These are phyloP conservation scores for Fusarium citri DNA, from an alignment of 2,329 filamentous ascomycete species.

Conservation along the genomic window DNA sequence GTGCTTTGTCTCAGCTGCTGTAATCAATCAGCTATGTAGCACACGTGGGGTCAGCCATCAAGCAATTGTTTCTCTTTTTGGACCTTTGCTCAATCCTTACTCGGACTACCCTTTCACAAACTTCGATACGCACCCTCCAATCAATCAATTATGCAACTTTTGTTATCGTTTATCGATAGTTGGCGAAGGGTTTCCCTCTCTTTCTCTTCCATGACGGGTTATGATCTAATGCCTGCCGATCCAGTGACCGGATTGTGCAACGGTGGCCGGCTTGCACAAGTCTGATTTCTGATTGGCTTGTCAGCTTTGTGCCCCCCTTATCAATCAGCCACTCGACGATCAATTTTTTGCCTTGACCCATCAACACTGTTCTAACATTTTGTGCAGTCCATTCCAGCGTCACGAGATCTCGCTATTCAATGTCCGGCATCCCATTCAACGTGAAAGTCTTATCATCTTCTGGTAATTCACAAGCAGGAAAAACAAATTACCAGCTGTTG, in stretches of 20 bases:
- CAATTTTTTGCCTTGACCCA: constrained; percentile 27
- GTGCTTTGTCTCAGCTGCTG: constrained; percentile 25
- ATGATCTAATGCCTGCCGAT: constrained; percentile 42
- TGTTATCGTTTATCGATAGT: constrained; percentile 22
- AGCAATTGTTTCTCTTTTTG: constrained; percentile 7
- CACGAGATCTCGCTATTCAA: constrained; percentile 3
- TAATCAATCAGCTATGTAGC: constrained; percentile 16
- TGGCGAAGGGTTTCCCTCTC: constrained; percentile 16
- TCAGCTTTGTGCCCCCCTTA: constrained; percentile 19
- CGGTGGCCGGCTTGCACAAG: constrained; percentile 1
- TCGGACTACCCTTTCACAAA: constrained; percentile 8
- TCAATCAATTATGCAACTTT: constrained; percentile 13
- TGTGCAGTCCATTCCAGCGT: constrained; percentile 5
- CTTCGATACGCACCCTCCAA: background rate
- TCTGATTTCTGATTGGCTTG: constrained; percentile 18
- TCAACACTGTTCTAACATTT: constrained; percentile 18
- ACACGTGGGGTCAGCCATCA: constrained; percentile 18
- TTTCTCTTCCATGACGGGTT: constrained; percentile 33
- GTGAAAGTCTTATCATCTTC: background rate
- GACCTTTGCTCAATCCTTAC: background rate
- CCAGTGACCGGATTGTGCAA: constrained; percentile 39
- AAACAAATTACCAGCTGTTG: background rate
- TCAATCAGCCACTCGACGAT: constrained; percentile 38
- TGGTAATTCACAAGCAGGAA: background rate
- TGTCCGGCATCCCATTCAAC: background rate